Evolutionary conservation across 768 basidiomycete species (phyloP).

Genomic region (Serendipita indica): DNA sequence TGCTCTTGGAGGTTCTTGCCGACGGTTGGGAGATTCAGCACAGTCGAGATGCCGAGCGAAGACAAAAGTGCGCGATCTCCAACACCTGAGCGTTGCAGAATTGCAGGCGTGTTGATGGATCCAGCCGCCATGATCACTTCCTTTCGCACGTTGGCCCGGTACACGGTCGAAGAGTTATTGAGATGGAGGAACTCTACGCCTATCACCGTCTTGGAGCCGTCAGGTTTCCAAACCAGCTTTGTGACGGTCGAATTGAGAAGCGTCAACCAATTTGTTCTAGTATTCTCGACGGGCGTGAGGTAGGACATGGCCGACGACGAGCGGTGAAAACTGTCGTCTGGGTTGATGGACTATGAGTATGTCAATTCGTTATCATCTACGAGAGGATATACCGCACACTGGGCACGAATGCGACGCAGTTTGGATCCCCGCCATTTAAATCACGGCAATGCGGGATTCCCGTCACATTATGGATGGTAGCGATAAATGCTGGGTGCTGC

Average conservation of each 20-base stretch:
- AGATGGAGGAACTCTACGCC: conserved; percentile 35
- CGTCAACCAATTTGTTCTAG: conserved; percentile 35
- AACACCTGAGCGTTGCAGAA: conserved; percentile 42
- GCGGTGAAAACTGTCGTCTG: conserved; percentile 35
- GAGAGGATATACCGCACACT: conserved; percentile 21
- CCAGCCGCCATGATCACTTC: conserved; percentile 44
- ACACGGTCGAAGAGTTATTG: conserved; percentile 25
- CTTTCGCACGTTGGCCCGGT: conserved; percentile 29
- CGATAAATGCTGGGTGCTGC: conserved; percentile 34
- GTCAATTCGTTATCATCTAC: neutral
- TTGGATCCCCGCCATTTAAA: conserved; percentile 40
- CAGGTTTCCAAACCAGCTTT: conserved; percentile 7
- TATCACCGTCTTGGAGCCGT: neutral
- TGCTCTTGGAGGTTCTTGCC: conserved; percentile 45
- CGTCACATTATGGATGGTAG: conserved; percentile 32
- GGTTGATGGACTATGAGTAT: conserved; percentile 25
- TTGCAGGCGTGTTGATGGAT: conserved; percentile 35
- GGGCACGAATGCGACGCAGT: conserved; percentile 42
- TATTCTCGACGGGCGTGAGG: conserved; percentile 35
- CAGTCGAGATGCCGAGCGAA: conserved; percentile 32
- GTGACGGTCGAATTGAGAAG: conserved; percentile 21
- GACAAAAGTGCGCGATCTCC: conserved; percentile 33
- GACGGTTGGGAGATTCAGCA: too few species aligned
- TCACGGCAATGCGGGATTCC: conserved; percentile 36
- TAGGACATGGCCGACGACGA: conserved; percentile 42